A percentile compares a stretch with the other conserved stretches of the same genome.
Evolutionary conservation across 352 stramenopile species (phyloP).

Genomic region (Pythium scleroteichum): DNA sequence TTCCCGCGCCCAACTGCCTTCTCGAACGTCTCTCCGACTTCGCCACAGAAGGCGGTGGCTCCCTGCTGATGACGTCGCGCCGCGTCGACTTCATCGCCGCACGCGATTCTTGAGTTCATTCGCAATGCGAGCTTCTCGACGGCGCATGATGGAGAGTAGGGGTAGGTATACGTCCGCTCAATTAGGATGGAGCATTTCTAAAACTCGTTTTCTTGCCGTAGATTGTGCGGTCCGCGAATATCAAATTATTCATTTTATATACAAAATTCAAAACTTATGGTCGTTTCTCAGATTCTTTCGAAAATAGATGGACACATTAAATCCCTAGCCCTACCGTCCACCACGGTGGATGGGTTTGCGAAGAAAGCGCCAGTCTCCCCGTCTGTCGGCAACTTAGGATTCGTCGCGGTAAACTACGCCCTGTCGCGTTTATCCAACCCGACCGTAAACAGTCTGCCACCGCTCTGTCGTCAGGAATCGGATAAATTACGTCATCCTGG

Average conservation of each 20-base stretch:
- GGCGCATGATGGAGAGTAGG: constrained; percentile 5
- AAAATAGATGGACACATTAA: constrained; percentile 15
- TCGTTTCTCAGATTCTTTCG: constrained; percentile 9
- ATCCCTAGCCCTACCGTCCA: background rate
- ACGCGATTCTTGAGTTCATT: background rate
- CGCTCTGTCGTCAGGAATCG: background rate
- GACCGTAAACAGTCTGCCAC: constrained; percentile 4
- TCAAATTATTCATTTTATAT: background rate
- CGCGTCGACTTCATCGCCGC: constrained; percentile 13
- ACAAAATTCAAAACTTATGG: constrained; percentile 9
- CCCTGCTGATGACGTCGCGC: constrained; percentile 17
- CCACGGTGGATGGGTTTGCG: background rate
- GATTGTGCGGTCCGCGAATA: background rate
- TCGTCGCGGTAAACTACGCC: constrained; percentile 14
- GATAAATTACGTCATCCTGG: constrained; percentile 11
- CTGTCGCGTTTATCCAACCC: constrained; percentile 13
- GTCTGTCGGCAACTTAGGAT: constrained; percentile 11
- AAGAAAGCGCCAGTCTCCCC: constrained; percentile 7
- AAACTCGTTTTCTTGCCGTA: background rate
- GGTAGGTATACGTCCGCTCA: background rate
- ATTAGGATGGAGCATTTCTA: constrained; percentile 5
- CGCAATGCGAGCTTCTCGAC: too few species aligned
- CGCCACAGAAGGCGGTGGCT: background rate
- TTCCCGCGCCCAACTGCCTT: too few species aligned
- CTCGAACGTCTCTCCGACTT: background rate